phyloP scores from a whole-genome alignment of 768 basidiomycete genomes.

The Mycena epipterygia region DNA sequence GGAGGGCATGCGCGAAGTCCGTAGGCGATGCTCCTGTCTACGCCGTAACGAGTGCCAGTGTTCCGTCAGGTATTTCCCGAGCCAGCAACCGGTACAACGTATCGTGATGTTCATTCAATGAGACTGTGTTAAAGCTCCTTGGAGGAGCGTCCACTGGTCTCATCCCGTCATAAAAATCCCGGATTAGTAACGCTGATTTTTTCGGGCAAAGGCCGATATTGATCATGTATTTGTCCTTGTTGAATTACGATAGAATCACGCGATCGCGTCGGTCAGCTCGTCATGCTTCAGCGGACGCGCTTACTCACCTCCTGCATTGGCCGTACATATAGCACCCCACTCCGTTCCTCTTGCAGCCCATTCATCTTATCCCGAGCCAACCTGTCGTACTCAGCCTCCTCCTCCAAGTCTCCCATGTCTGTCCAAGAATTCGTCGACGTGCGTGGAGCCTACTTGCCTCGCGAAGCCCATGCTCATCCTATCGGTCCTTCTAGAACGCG shows the following conservation, averaged over 20 bases:
- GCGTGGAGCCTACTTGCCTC: neutral
- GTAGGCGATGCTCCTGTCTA: too few species aligned
- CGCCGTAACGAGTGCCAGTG: too few species aligned
- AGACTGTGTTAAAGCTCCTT: too few species aligned
- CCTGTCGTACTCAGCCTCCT: conserved; percentile 28
- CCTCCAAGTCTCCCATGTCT: conserved; percentile 26
- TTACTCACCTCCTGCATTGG: conserved; percentile 26
- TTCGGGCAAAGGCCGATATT: too few species aligned
- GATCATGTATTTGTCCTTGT: too few species aligned
- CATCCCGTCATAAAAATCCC: too few species aligned
- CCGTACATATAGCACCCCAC: conserved; percentile 30
- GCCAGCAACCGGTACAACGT: too few species aligned
- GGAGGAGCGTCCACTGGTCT: too few species aligned
- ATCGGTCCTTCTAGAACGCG: conserved; percentile 40
- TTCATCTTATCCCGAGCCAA: conserved; percentile 24
- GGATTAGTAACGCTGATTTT: too few species aligned
- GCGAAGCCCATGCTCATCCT: neutral
- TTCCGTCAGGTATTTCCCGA: too few species aligned
- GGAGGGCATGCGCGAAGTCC: too few species aligned
- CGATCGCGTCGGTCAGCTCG: conserved; percentile 27
- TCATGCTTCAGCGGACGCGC: conserved; percentile 23
- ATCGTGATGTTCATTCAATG: too few species aligned
- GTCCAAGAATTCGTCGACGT: conserved; percentile 34
- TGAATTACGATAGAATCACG: neutral
- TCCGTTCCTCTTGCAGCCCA: neutral